These are phyloP conservation scores for Candida dajiaensis DNA, from an alignment of 805 yeast species.

Conservation along the genomic window DNA sequence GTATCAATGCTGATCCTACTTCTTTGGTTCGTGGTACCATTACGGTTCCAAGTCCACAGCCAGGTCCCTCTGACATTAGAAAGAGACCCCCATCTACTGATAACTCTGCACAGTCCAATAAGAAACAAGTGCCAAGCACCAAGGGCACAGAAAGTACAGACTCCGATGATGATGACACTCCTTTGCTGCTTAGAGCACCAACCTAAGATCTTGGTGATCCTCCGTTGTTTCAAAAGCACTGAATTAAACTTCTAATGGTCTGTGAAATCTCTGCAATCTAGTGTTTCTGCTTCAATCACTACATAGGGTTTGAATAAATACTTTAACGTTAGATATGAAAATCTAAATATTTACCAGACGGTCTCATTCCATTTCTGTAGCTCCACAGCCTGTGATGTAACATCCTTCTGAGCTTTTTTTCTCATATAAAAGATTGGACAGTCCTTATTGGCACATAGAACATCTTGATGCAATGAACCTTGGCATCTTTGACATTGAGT, in stretches of 20 bases:
- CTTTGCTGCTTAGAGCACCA: background rate
- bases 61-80: background rate
- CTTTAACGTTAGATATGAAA: background rate
- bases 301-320: background rate
- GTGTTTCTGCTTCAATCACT: background rate
- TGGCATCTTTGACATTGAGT: constrained; percentile 98
- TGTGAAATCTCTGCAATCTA: no score
- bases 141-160: background rate
- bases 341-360: constrained; percentile 16
- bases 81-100: background rate
- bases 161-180: background rate
- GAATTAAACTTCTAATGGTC: background rate
- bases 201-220: background rate
- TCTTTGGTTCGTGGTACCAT: background rate
- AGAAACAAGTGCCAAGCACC: background rate
- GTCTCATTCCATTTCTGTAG: constrained; percentile 35
- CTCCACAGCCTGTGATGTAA: constrained; percentile 32
- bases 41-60: background rate
- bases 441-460: constrained; percentile 89
- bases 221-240: background rate
- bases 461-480: constrained; percentile 93
- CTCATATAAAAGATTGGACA: constrained; percentile 98
- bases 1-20: background rate
- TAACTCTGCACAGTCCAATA: background rate
- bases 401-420: constrained; percentile 41